Evolutionary conservation across 345 rosid species (phyloP).

Genomic region (Bruguiera sexangula): DNA sequence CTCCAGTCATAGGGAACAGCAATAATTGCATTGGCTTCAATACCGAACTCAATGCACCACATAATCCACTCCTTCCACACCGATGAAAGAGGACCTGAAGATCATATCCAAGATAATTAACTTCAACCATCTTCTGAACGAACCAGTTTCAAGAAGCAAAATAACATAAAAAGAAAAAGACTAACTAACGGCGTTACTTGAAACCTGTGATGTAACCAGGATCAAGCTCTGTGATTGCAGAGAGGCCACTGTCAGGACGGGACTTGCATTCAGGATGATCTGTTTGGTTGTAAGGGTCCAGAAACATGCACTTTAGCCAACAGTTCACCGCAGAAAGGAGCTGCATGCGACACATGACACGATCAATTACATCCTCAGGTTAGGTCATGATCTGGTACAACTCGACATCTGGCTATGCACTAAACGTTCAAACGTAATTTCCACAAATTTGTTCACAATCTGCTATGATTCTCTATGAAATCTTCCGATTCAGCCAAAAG

Average conservation of each 20-base stretch:
- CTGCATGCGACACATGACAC: slow-evolving; percentile 35
- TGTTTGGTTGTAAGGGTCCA: slow-evolving; percentile 92
- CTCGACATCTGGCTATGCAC: too few relatives aligned
- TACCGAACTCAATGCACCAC: slow-evolving; percentile 97
- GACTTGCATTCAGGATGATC: slow-evolving; percentile 98
- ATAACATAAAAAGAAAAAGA: background rate
- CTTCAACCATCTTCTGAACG: too few relatives aligned
- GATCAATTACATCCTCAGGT: background rate
- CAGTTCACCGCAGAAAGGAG: slow-evolving; percentile 96
- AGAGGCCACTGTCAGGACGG: slow-evolving; percentile 91
- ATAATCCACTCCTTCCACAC: slow-evolving; percentile 99
- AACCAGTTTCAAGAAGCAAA: background rate
- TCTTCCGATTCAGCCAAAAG: too few relatives aligned
- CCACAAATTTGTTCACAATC: too few relatives aligned
- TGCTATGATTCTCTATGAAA: too few relatives aligned
- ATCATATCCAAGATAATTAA: slow-evolving; percentile 10
- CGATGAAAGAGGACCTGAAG: slow-evolving; percentile 88
- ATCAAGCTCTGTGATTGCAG: slow-evolving; percentile 95
- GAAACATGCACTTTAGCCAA: slow-evolving; percentile 93
- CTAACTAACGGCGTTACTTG: background rate
- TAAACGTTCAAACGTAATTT: too few relatives aligned
- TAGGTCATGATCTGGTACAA: too few relatives aligned
- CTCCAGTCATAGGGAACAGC: slow-evolving; percentile 99
- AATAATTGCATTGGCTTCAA: slow-evolving; percentile 87
- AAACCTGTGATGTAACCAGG: slow-evolving; percentile 93